Conservation (phyloP, 2,329 filamentous ascomycete species). For the Cladosporium sp. region DNA sequence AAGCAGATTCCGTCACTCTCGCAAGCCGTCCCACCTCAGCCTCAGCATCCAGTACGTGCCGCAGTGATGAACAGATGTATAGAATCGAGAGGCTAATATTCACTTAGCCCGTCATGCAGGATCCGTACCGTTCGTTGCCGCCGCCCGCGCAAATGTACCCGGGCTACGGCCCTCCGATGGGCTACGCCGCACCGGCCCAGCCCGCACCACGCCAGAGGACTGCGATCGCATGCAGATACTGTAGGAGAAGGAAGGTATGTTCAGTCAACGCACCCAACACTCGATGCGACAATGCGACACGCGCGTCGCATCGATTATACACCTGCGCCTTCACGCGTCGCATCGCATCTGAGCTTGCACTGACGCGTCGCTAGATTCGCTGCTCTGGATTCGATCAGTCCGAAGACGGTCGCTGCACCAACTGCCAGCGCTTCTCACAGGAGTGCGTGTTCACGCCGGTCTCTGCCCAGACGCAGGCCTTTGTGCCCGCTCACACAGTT, state of each 20-base stretch:
- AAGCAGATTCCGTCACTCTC: slow-evolving; percentile 41
- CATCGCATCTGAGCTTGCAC: slow-evolving; percentile 18
- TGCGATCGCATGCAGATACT: slow-evolving; percentile 63
- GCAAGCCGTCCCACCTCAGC: slow-evolving; percentile 37
- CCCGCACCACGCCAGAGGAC: slow-evolving; percentile 62
- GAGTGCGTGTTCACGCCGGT: slow-evolving; percentile 78
- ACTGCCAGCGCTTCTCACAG: slow-evolving; percentile 73
- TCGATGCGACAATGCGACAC: slow-evolving; percentile 9
- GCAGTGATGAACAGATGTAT: background rate
- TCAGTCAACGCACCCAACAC: background rate
- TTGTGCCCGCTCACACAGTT: slow-evolving; percentile 71
- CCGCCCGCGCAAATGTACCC: slow-evolving; percentile 48
- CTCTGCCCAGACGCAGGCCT: slow-evolving; percentile 72
- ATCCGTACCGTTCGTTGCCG: slow-evolving; percentile 49
- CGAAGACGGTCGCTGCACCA: slow-evolving; percentile 70
- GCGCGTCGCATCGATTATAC: background rate
- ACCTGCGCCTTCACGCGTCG: slow-evolving; percentile 9
- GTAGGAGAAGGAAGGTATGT: slow-evolving; percentile 59
- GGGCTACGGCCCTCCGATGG: slow-evolving; percentile 43
- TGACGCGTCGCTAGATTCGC: slow-evolving; percentile 59
- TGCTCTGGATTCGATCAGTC: slow-evolving; percentile 75
- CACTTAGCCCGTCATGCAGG: slow-evolving; percentile 47
- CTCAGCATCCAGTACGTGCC: slow-evolving; percentile 20
- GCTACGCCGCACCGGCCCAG: slow-evolving; percentile 46
- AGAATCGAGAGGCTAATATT: slow-evolving; percentile 6